Evolutionary conservation across 768 basidiomycete genomes (phyloP), one percentile per base, ranked within the genome.

Genomic region (Fomitopsis serialis): DNA sequence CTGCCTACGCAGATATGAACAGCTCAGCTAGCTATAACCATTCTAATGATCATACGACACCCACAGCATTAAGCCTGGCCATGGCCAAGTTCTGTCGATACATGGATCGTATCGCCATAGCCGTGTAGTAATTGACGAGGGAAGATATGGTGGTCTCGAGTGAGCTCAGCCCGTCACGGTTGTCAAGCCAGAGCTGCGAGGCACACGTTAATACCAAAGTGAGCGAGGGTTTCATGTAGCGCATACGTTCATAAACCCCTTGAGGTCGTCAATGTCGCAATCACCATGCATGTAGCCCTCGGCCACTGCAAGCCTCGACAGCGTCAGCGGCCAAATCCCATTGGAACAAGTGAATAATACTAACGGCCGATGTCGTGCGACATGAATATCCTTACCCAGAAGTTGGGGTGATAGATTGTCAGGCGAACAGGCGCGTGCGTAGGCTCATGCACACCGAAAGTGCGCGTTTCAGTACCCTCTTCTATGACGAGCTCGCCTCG

Each of bases 11-110:
- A 23, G 6, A 13, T 9, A 35, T 9, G 12, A 37, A 23, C 5
- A 27, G n/a, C 17, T 25, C 8, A 47, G 36, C 15, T n/a, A n/a
- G n/a, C 21, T 35, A 13, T 13, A 19, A 11, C 24, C 19, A 24
- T 9, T 11, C 19, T 3, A 12, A n/a, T 11, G 47, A 32, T 1
- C 19, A 29, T 25, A 24, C 3, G 13, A 19, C 22, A 50, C 56
- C 85, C 15, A 60, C 85, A 22, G 79, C 86, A 58, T 89, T 89
- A 19, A 88, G 74, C 24, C 83, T 79, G 17, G 86, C 81, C 64
- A 84, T 81, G 0, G 81, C 76, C 37, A 74, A 78, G 6, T 84
- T 84, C 61, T 89, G 86, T 12, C 87, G 85, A 25, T n/a, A n/a
- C n/a, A 85, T 72, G 64, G 86, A 79, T 35, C 79, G 78, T 62